These are phyloP conservation scores for Lathyrus tuberosus DNA, from an alignment of 306 rosid genomes.

Conservation along the genomic window DNA sequence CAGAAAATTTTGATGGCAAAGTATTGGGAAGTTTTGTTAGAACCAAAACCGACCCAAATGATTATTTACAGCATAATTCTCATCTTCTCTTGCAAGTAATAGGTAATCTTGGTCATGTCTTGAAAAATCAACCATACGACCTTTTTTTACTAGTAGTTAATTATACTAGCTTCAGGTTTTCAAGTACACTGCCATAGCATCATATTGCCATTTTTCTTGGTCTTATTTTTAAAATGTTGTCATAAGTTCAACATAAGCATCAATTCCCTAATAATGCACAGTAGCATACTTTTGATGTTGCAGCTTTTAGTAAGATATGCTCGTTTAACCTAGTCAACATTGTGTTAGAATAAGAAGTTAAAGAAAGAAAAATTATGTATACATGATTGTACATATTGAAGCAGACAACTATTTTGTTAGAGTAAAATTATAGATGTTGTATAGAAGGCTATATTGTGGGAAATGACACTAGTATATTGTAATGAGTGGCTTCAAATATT, in stretches of 20 bases:
- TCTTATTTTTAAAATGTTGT: constrained; percentile 20
- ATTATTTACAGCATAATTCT: constrained; percentile 65
- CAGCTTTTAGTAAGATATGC: constrained; percentile 17
- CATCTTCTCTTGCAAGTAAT: constrained; percentile 64
- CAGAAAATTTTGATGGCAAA: constrained; percentile 57
- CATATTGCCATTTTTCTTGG: constrained; percentile 12
- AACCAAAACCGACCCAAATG: constrained; percentile 66
- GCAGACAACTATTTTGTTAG: too few species aligned
- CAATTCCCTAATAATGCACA: constrained; percentile 12
- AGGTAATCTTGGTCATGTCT: constrained; percentile 52
- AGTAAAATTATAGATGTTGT: too few species aligned
- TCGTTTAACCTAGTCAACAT: constrained; percentile 18
- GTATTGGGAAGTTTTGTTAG: constrained; percentile 74
- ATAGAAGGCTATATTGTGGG: not conserved
- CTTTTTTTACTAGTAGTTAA: constrained; percentile 20
- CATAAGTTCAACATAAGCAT: constrained; percentile 5
- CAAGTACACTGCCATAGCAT: constrained; percentile 11
- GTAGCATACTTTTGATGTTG: not conserved
- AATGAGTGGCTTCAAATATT: not conserved
- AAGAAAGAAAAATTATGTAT: constrained; percentile 25
- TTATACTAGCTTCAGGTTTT: constrained; percentile 24
- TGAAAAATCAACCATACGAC: not conserved
- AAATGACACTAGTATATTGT: constrained; percentile 1
- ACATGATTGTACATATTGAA: too few species aligned
- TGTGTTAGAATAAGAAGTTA: constrained; percentile 22